Conservation (phyloP, 768 basidiomycete species). For the Psilocybe subaeruginosa region DNA sequence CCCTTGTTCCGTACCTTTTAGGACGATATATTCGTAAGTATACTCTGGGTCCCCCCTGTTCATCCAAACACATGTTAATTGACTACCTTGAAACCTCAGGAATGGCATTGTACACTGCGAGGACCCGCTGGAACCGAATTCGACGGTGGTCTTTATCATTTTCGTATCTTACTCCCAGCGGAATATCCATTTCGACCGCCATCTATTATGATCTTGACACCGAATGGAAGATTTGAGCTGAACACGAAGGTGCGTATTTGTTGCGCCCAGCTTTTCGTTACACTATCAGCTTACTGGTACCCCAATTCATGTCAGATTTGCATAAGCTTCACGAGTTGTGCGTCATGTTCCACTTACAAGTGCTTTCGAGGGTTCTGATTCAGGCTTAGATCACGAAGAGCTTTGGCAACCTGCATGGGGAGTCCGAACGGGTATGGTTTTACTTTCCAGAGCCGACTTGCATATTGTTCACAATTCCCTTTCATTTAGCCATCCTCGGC, state of each 20-base stretch:
- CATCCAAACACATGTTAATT: not conserved
- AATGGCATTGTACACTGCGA: conserved; percentile 98
- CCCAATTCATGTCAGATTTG: conserved; percentile 63
- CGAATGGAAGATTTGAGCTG: conserved; percentile 95
- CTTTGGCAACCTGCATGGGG: conserved; percentile 99
- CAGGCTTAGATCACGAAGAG: conserved; percentile 82
- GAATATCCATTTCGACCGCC: conserved; percentile 98
- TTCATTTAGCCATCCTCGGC: conserved; percentile 74
- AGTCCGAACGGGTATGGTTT: conserved; percentile 78
- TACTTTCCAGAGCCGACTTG: conserved; percentile 1
- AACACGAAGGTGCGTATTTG: conserved; percentile 79
- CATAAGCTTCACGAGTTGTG: conserved; percentile 91
- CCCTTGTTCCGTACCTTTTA: conserved; percentile 29
- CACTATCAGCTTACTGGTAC: not conserved
- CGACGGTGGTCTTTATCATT: conserved; percentile 95
- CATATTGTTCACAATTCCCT: conserved; percentile 6
- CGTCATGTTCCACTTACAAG: conserved; percentile 22
- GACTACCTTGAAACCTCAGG: conserved; percentile 34
- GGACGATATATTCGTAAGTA: conserved; percentile 89
- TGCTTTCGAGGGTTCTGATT: conserved; percentile 8
- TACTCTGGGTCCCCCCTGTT: not conserved
- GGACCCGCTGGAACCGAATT: conserved; percentile 89
- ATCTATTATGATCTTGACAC: conserved; percentile 94
- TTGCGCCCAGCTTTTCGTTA: not conserved
- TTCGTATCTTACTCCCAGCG: conserved; percentile 86